Evolutionary conservation across 2,329 filamentous ascomycete genomes (phyloP).

Genomic region (Hypoxylon sp.): DNA sequence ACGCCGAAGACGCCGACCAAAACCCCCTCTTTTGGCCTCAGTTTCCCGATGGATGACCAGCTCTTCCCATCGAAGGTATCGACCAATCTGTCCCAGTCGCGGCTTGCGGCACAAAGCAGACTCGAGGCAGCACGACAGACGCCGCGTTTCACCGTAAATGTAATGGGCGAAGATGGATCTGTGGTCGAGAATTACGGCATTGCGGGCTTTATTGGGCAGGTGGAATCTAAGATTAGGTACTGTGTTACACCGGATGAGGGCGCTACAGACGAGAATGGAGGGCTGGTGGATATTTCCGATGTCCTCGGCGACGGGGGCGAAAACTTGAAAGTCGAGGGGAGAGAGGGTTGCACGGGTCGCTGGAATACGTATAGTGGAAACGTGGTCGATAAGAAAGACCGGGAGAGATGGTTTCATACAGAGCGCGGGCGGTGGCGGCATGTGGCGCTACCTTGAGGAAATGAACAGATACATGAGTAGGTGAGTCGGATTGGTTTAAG

Average conservation of each 20-base stretch:
- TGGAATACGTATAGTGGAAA: constrained; percentile 60
- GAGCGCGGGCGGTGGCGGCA: constrained; percentile 63
- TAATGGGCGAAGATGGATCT: constrained; percentile 68
- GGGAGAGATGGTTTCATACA: constrained; percentile 66
- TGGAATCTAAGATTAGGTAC: constrained; percentile 73
- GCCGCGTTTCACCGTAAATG: constrained; percentile 71
- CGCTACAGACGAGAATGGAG: constrained; percentile 69
- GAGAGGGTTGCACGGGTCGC: constrained; percentile 62
- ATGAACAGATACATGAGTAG: not conserved
- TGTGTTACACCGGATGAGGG: constrained; percentile 71
- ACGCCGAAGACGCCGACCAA: constrained; percentile 48
- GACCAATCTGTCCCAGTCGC: constrained; percentile 66
- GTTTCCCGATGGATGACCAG: constrained; percentile 49
- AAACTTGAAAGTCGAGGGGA: constrained; percentile 52
- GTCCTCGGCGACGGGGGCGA: constrained; percentile 66
- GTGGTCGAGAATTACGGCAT: constrained; percentile 69
- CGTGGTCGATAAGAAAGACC: constrained; percentile 61
- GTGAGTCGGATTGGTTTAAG: not conserved
- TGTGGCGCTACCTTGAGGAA: constrained; percentile 42
- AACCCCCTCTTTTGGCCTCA: constrained; percentile 47
- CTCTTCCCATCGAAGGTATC: constrained; percentile 53
- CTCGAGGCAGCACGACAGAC: constrained; percentile 45
- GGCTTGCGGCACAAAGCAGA: constrained; percentile 72
- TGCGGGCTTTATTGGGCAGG: constrained; percentile 73
- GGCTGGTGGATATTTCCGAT: constrained; percentile 68